Conservation (phyloP, 176 grass and related monocot genomes). For the Secale cereale region DNA sequence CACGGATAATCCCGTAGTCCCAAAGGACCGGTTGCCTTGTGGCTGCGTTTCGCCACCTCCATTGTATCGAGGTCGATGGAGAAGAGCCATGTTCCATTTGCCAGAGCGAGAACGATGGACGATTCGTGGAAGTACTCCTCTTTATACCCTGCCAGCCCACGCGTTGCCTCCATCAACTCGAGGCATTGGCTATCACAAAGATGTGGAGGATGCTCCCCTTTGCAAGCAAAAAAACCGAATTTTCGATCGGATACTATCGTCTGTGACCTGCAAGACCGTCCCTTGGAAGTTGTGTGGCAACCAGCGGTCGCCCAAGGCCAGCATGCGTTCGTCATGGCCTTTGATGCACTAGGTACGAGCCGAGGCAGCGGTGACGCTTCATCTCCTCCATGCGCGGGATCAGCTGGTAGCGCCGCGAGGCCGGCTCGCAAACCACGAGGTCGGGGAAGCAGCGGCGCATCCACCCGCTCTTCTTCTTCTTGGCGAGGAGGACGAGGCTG, state of each 20-base stretch:
- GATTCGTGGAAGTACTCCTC: neutral
- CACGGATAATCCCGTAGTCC: neutral
- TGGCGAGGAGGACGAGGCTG: neutral
- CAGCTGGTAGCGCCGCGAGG: neutral
- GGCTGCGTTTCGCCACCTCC: neutral
- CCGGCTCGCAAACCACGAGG: neutral
- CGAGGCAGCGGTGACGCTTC: neutral
- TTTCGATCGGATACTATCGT: neutral
- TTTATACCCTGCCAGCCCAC: neutral
- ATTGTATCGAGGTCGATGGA: neutral
- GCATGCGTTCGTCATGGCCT: neutral
- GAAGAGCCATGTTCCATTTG: neutral
- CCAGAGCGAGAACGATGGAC: neutral
- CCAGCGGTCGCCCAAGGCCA: neutral
- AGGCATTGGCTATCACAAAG: neutral
- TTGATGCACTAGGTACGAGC: neutral
- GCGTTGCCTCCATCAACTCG: neutral
- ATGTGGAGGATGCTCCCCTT: neutral
- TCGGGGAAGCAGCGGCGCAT: neutral
- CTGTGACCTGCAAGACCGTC: neutral
- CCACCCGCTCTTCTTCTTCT: neutral
- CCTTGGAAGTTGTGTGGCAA: neutral
- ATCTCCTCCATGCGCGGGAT: slow-evolving; percentile 14
- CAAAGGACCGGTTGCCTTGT: neutral
- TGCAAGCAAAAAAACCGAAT: no score